Evolutionary conservation across 2,329 filamentous ascomycete species (phyloP), one percentile per base, ranked within the genome.

Genomic region (Aspergillus uvarum): DNA sequence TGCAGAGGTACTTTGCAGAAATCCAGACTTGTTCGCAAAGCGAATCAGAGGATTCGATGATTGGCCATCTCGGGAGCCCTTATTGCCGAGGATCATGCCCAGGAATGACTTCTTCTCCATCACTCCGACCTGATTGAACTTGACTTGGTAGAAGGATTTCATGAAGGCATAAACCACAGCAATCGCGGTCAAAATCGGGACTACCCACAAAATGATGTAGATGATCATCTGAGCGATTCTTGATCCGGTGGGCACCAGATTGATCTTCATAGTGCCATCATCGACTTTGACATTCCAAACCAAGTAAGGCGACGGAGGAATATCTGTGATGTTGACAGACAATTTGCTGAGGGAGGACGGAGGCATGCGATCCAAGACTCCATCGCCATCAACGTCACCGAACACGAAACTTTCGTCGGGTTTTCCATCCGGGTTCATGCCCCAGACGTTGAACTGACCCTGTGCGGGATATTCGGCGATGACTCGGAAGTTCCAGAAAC

Each of bases 381-480:
- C 79, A 68, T 89, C 86, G 26, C 77, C 77, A 66, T 89, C 84
- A 14, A 87, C 80, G 68, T 89, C 87, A 22, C 87, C 87, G 62
- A 81, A 83, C 2, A 87, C 81, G 58, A 79, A 81, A 7, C 81
- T 82, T 61, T 85, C 79, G 70, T 89, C 87, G 0, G 87, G 86
- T 65, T 83, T 75, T 21, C 85, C 85, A 70, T 88, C 82, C 0
- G 82, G 81, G 66, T 88, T 86, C 70, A 88, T 85, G 54, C 87
- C 87, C 87, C 87, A 89, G 5, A 87, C 79, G 64, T 88, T 89
- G 60, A 88, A 74, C 67, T 88, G 86, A 58, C 85, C 82, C 51
- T 82, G 75, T 2, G 83, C 81, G 5, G 87, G 87, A 82, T 85
- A 89, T 68, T 89, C 87, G 3, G 81, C 78, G 80, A 87, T 83